phyloP scores from a whole-genome alignment of 1,284 basidiomycete genomes.

The Ganoderma sp. region DNA sequence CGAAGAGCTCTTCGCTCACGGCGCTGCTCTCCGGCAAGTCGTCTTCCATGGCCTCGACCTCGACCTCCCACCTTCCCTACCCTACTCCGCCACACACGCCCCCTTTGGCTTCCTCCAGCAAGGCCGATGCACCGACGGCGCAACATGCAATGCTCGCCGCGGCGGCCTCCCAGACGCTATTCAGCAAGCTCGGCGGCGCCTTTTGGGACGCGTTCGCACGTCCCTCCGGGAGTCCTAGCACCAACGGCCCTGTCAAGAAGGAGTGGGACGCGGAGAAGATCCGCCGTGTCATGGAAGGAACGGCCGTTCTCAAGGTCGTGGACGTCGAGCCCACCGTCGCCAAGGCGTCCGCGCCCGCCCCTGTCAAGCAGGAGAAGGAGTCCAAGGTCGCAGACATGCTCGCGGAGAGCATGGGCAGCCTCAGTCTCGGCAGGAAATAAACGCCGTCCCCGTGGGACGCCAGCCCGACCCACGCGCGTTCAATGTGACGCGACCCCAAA shows the following conservation, averaged over 20 bases:
- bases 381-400: conserved; percentile 48
- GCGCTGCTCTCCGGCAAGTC: conserved; percentile 59
- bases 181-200: conserved; percentile 67
- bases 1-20: conserved; percentile 41
- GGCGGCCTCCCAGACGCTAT: conserved; percentile 72
- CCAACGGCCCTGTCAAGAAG: conserved; percentile 35
- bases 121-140: conserved; percentile 39
- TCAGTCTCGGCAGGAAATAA: conserved; percentile 58
- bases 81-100: conserved; percentile 42
- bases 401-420: conserved; percentile 68
- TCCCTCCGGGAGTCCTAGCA: conserved; percentile 28
- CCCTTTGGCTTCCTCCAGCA: conserved; percentile 24
- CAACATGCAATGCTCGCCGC: conserved; percentile 63
- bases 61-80: conserved; percentile 35
- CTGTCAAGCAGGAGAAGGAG: conserved; percentile 17
- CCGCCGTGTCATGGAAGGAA: conserved; percentile 74
- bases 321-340: conserved; percentile 57
- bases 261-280: conserved; percentile 79
- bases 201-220: conserved; percentile 85
- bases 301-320: conserved; percentile 74
- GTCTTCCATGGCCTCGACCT: conserved; percentile 15
- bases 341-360: not conserved
- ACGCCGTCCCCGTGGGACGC: not conserved
- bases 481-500: not conserved
- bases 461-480: not conserved